phyloP scores from a whole-genome alignment of 2,329 filamentous ascomycete species.

The Venturiaceae sp. region DNA sequence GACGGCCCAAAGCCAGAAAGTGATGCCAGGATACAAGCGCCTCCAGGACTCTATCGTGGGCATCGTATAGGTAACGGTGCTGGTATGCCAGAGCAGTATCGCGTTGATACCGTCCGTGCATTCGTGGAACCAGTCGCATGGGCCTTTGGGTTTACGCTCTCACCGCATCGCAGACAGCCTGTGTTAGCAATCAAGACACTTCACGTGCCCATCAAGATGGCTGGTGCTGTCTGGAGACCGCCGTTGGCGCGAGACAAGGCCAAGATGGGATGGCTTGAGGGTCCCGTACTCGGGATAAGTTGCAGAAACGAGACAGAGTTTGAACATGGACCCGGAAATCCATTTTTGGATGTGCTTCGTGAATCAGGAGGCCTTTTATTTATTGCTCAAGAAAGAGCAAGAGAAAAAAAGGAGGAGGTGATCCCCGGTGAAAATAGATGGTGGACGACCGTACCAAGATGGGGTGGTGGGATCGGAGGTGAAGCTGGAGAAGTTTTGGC shows the following conservation, averaged over 20 bases:
- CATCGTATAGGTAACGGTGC: constrained; percentile 46
- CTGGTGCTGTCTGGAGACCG: constrained; percentile 41
- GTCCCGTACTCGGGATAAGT: constrained; percentile 46
- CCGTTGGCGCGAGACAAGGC: constrained; percentile 43
- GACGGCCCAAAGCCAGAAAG: not conserved
- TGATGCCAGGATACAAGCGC: not conserved
- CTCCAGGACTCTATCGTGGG: constrained; percentile 42
- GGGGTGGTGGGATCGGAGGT: constrained; percentile 44
- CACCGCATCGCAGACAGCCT: constrained; percentile 34
- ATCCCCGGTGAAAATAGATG: constrained; percentile 47
- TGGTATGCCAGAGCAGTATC: constrained; percentile 50
- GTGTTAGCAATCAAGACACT: constrained; percentile 38
- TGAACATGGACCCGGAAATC: constrained; percentile 12
- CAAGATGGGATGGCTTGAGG: constrained; percentile 45
- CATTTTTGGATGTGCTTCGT: constrained; percentile 42
- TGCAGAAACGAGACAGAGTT: constrained; percentile 47
- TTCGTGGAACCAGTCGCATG: constrained; percentile 50
- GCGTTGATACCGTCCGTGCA: constrained; percentile 44
- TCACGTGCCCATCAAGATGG: constrained; percentile 47
- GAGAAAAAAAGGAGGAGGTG: constrained; percentile 41
- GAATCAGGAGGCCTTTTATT: constrained; percentile 49
- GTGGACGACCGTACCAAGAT: constrained; percentile 48
- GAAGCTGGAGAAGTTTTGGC: constrained; percentile 26
- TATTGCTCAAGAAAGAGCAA: constrained; percentile 49
- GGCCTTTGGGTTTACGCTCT: constrained; percentile 47